A percentile compares a stretch with the other conserved stretches of the same genome.
Evolutionary conservation across 768 basidiomycete genomes (phyloP).

Genomic region (Psilocybe azurescens): DNA sequence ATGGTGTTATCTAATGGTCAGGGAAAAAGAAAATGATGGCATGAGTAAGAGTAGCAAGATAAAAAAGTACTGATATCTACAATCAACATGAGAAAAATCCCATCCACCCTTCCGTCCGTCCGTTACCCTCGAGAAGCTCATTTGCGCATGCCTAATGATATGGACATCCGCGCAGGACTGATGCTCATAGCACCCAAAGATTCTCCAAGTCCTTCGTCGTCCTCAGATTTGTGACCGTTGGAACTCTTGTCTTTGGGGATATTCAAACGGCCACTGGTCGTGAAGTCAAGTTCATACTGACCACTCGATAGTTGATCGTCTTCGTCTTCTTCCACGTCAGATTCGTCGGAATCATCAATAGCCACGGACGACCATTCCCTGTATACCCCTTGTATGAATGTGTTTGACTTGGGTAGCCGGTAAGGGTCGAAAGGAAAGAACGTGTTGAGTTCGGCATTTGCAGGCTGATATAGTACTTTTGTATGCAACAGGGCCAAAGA

Average conservation of each 20-base stretch:
- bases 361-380: constrained; percentile 90
- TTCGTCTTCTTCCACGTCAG: constrained; percentile 49
- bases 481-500: constrained; percentile 17
- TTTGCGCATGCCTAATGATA: constrained; percentile 20
- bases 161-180: constrained; percentile 54
- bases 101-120: background rate
- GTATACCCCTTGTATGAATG: constrained; percentile 84
- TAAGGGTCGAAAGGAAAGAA: constrained; percentile 99
- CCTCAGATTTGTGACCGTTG: constrained; percentile 24
- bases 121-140: background rate
- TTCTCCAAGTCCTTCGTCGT: constrained; percentile 61
- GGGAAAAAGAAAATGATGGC: no score
- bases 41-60: no score
- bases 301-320: constrained; percentile 9
- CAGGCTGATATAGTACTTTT: constrained; percentile 24
- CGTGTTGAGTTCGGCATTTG: constrained; percentile 78
- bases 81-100: background rate
- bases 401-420: constrained; percentile 78
- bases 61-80: no score
- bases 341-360: constrained; percentile 66
- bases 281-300: constrained; percentile 17
- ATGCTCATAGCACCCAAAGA: constrained; percentile 87
- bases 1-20: no score
- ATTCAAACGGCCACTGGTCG: constrained; percentile 9
- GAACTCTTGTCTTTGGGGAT: constrained; percentile 12